Evolutionary conservation across 345 rosid species (phyloP), one percentile per base, ranked within the genome.

Genomic region (Fremontodendron californicum): DNA sequence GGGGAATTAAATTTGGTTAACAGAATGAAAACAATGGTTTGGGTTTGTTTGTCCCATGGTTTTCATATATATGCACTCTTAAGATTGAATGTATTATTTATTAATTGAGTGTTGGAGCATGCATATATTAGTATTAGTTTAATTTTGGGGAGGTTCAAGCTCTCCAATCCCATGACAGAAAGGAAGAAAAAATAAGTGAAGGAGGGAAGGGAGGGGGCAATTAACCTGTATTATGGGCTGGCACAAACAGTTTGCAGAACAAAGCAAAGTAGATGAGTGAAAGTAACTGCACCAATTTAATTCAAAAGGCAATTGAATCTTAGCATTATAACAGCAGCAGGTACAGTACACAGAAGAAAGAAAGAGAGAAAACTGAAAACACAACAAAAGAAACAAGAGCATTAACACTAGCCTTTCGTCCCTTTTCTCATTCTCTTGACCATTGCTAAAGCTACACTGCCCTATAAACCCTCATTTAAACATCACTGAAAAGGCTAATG

Each of bases 341-440:
- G 83, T 54, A 82, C 81, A 82, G 65, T n/a, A n/a, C n/a, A n/a
- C n/a, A n/a, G n/a, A n/a, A n/a, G n/a, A n/a, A n/a, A n/a, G n/a
- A n/a, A n/a, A n/a, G n/a, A n/a, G n/a, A n/a, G n/a, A n/a, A 67
- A 65, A 78, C 71, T 62, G 31, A 68, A 57, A 74, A 66, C 57
- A 78, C 78, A 86, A n/a, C n/a, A n/a, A n/a, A 60, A 81, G 83
- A 83, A 73, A 84, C 78, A 82, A 88, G 86, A 88, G 89, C 96
- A 88, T 89, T 87, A 82, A 83, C 83, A 81, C 81, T 85, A 85
- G 88, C 91, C 89, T 69, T 45, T 39, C 45, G n/a, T n/a, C 74
- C 9, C 51, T 69, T 29, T 51, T 63, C 61, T 21, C 71, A 72
- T 15, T 67, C 55, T 23, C 37, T 65, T 51, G 57, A 16, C 63